Evolutionary conservation across 441 rosid species (phyloP).

Genomic region (Croton laevigatus): DNA sequence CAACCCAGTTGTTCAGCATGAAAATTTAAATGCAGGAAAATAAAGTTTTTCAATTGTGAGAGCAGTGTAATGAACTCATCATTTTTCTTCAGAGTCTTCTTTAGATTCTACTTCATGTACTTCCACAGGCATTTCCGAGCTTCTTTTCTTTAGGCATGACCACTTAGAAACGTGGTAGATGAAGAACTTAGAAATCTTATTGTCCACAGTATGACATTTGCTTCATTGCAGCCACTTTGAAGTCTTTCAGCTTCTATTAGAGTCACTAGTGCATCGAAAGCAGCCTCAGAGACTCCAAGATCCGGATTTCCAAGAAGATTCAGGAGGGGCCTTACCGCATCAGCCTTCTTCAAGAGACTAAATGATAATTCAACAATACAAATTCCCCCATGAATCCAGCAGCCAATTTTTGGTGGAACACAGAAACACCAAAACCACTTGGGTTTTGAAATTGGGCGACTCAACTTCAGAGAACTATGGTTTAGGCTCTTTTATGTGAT

Average conservation of each 20-base stretch:
- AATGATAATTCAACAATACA: constrained; percentile 53
- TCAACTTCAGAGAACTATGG: constrained; percentile 37
- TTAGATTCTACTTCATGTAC: too few species aligned
- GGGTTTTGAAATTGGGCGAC: constrained; percentile 33
- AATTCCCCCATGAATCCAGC: constrained; percentile 51
- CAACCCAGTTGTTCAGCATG: too few species aligned
- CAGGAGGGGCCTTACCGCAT: constrained; percentile 50
- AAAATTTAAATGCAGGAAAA: too few species aligned
- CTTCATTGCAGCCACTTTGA: constrained; percentile 52
- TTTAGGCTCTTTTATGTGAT: too few species aligned
- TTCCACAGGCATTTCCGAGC: too few species aligned
- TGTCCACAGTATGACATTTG: constrained; percentile 46
- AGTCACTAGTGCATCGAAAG: constrained; percentile 57
- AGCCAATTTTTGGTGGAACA: constrained; percentile 38
- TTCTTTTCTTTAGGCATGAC: too few species aligned
- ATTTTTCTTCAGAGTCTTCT: too few species aligned
- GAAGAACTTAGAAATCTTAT: constrained; percentile 51
- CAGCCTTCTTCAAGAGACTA: constrained; percentile 65
- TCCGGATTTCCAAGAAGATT: constrained; percentile 44
- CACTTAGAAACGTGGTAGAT: constrained; percentile 27
- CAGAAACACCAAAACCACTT: constrained; percentile 55
- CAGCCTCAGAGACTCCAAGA: constrained; percentile 46
- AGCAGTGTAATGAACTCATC: too few species aligned
- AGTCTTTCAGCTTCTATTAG: constrained; percentile 51
- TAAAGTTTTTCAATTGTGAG: too few species aligned